Conservation (phyloP, 257 asterid genomes). For the Plectranthus barbatus region DNA sequence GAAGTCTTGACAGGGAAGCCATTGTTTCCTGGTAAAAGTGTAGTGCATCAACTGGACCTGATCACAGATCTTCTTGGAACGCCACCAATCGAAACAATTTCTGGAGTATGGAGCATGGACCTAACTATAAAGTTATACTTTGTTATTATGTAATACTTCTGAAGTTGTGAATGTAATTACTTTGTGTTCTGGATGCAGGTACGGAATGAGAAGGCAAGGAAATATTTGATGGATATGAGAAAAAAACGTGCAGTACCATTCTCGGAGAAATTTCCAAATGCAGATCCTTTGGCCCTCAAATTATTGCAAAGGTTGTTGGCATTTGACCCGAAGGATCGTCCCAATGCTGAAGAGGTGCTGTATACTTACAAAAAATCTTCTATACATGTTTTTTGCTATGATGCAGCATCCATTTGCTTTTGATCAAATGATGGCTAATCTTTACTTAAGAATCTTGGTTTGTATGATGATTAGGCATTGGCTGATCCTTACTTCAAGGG, state of each 20-base stretch:
- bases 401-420: background rate
- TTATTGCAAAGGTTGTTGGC: conserved; percentile 68
- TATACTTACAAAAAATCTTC: background rate
- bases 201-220: conserved; percentile 91
- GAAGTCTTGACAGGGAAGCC: conserved; percentile 84
- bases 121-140: background rate
- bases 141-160: background rate
- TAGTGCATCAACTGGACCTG: conserved; percentile 84
- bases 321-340: conserved; percentile 89
- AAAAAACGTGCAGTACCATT: conserved; percentile 56
- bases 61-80: conserved; percentile 88
- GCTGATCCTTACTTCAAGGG: conserved; percentile 93
- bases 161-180: conserved; percentile 1
- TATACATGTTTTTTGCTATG: background rate
- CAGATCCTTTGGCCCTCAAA: conserved; percentile 66
- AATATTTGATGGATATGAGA: conserved; percentile 67
- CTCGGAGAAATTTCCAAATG: conserved; percentile 53
- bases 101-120: conserved; percentile 43
- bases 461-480: conserved; percentile 54
- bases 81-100: conserved; percentile 67
- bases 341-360: conserved; percentile 80
- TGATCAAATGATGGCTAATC: background rate
- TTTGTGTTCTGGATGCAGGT: conserved; percentile 46
- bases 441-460: conserved; percentile 8
- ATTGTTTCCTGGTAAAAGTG: conserved; percentile 91